Base-by-base conservation (phyloP, 106 monocot genomes). In the Alisma plantagoaquatica region DNA sequence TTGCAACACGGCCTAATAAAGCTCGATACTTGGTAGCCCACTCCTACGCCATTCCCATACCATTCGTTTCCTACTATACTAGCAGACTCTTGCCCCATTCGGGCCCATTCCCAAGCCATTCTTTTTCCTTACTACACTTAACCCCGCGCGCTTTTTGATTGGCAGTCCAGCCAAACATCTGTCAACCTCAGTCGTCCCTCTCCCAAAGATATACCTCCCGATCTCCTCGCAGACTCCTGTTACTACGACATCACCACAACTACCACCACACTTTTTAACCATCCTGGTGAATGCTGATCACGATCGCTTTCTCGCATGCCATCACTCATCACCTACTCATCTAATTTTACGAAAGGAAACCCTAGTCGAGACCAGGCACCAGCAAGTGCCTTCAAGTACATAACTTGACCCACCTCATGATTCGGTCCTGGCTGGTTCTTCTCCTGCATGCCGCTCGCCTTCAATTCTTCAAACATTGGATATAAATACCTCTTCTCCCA, bases 111-210 rank as follows among this genome's bases (percentile, higher is more conserved):
- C 69, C 65, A 54, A 38, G 51, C 38, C 29, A 70, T 51, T 65
- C 62, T 54, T 82, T 82, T 82, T 81, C 87, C 41, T 65, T 56
- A 41, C 64, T 57, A 69, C 67, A 45, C 61, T 75, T 73, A 78
- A 69, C 65, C 75, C 78, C 72, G 75, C 42, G 65, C 51, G 66
- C 74, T 57, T 64, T 75, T 75, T 72, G n/a, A n/a, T n/a, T n/a
- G n/a, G n/a, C 51, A 54, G 67, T 42, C 66, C 60, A n/a, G n/a
- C n/a, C 57, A n/a, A n/a, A 51, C 54, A 67, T 78, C 82, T 70
- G 72, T 82, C 82, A 66, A 69, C 75, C 79, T 82, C 82, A 82
- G 79, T n/a, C n/a, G n/a, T 82, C 82, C 75, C 76, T 73, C 82
- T 89, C 88, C 65, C 64, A 68, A 72, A 82, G 83, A 83, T 89